A percentile compares a stretch with the other conserved stretches of the same genome.
These are phyloP conservation scores for Ganoderma lucidum DNA, from an alignment of 1,284 basidiomycete genomes.

Conservation along the genomic window DNA sequence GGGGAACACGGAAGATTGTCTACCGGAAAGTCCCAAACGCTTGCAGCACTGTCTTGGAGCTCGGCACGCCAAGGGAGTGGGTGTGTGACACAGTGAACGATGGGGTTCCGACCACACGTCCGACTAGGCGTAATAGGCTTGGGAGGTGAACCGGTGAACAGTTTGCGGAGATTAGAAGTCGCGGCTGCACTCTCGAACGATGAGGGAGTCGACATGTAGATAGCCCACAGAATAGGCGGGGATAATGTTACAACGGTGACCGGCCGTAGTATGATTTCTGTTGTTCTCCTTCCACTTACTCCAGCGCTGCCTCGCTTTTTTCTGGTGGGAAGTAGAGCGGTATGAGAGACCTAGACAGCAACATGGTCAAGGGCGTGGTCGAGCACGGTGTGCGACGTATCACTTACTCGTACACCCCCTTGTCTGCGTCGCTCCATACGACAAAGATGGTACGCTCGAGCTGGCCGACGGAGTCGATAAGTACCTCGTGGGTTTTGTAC, in stretches of 20 bases:
- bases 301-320: neutral
- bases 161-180: neutral
- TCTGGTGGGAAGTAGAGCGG: conserved; percentile 68
- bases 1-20: neutral
- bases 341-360: conserved; percentile 56
- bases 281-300: conserved; percentile 2
- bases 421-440: conserved; percentile 74
- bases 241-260: neutral
- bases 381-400: neutral
- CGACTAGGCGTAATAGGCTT: neutral
- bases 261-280: neutral
- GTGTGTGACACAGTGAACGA: neutral
- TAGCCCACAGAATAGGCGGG: neutral
- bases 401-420: conserved; percentile 68
- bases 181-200: neutral
- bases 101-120: neutral
- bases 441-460: conserved; percentile 79
- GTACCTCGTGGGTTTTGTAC: neutral
- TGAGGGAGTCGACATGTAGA: neutral
- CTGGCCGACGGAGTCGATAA: conserved; percentile 45
- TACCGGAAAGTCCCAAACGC: neutral
- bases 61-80: neutral
- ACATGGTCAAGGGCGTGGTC: neutral
- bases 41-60: neutral
- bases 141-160: neutral